A percentile compares a stretch with the other conserved stretches of the same genome.
These are phyloP conservation scores for Cyclanthera cordifolia DNA, from an alignment of 306 rosid genomes.

Conservation along the genomic window DNA sequence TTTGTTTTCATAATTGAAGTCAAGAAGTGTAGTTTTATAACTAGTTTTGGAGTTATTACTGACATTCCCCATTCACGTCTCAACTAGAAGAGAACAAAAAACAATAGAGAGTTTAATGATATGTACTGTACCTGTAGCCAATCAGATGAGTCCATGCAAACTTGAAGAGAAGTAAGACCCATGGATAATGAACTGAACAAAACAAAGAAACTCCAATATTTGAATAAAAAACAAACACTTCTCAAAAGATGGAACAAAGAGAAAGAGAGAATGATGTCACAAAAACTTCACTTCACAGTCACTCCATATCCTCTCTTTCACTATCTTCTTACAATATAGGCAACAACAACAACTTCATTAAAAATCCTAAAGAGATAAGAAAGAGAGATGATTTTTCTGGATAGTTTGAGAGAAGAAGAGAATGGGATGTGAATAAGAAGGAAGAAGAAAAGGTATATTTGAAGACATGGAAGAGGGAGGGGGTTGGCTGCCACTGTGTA, in stretches of 20 bases:
- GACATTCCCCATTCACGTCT: not conserved
- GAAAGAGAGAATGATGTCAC: not conserved
- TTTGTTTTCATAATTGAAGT: not conserved
- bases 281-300: constrained; percentile 14
- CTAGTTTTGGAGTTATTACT: not conserved
- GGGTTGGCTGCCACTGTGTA: not conserved
- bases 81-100: not conserved
- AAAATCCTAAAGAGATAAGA: not conserved
- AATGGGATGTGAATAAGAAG: constrained; percentile 54
- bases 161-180: constrained; percentile 81
- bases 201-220: not conserved
- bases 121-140: constrained; percentile 90
- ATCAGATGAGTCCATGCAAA: constrained; percentile 86
- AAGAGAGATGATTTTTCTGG: no score
- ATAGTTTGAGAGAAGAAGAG: not conserved
- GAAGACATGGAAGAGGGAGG: not conserved
- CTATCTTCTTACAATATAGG: not conserved
- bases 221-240: no score
- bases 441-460: constrained; percentile 28
- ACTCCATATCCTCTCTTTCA: constrained; percentile 14
- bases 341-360: not conserved
- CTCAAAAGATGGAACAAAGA: not conserved
- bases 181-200: constrained; percentile 20
- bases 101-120: not conserved
- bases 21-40: not conserved